Evolutionary conservation across 1,139 yeast genomes (phyloP).

Genomic region (Diutina sp.): DNA sequence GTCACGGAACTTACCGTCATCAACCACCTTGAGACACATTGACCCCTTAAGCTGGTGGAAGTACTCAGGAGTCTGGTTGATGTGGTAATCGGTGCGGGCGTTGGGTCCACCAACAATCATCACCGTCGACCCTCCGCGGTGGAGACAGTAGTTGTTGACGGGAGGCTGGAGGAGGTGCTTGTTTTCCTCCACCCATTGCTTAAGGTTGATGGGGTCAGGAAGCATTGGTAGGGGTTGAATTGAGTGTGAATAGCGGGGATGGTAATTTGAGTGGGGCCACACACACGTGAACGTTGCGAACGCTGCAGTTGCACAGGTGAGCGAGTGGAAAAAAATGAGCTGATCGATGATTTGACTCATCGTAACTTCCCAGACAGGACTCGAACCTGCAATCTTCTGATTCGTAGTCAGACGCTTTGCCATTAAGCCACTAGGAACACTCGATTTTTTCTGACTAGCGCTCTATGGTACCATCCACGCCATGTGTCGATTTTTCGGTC

Average conservation of each 20-base stretch:
- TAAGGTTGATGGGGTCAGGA: conserved; percentile 58
- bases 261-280: neutral
- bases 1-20: conserved; percentile 65
- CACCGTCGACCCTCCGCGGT: conserved; percentile 83
- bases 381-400: conserved; percentile 3
- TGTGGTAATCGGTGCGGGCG: conserved; percentile 84
- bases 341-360: neutral
- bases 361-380: conserved; percentile 2
- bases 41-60: conserved; percentile 79
- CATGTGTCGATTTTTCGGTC: neutral
- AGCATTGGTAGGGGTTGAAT: conserved; percentile 28
- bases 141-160: conserved; percentile 66
- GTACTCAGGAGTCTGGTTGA: conserved; percentile 91
- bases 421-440: conserved; percentile 2
- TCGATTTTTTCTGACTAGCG: neutral
- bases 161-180: conserved; percentile 74
- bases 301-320: neutral
- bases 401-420: conserved; percentile 3
- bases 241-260: neutral
- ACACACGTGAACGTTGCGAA: neutral
- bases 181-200: conserved; percentile 73
- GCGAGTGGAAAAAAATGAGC: neutral
- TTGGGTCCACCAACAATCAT: conserved; percentile 96
- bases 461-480: neutral
- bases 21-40: conserved; percentile 80